phyloP scores from a whole-genome alignment of 768 basidiomycete species.

The Pleurotus giganteus region DNA sequence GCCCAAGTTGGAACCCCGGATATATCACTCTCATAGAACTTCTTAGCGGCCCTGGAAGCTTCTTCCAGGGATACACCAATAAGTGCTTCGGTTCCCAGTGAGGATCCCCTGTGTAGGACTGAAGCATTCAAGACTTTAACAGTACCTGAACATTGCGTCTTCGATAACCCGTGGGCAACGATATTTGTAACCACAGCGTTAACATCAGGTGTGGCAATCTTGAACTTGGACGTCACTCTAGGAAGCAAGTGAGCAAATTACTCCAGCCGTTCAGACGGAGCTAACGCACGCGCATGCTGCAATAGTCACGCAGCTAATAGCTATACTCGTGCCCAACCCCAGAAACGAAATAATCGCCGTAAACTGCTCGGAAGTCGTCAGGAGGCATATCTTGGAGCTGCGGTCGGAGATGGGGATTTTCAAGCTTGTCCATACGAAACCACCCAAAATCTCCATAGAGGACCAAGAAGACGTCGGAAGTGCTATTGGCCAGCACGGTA shows the following conservation, averaged over 20 bases:
- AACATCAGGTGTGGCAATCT: background rate
- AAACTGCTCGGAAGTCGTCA: too few species aligned
- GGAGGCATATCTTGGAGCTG: too few species aligned
- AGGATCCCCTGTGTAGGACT: background rate
- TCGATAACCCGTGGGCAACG: background rate
- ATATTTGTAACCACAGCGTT: background rate
- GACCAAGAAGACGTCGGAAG: too few species aligned
- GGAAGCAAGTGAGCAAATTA: background rate
- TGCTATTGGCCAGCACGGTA: too few species aligned
- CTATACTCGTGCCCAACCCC: too few species aligned
- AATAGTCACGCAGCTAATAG: too few species aligned
- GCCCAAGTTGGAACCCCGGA: background rate
- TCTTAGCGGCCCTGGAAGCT: background rate
- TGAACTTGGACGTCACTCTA: background rate
- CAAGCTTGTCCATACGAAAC: too few species aligned
- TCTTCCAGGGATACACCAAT: background rate
- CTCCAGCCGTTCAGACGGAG: background rate
- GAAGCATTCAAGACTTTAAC: background rate
- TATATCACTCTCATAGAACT: background rate
- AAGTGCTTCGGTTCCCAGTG: background rate
- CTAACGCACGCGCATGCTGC: background rate
- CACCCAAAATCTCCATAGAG: too few species aligned
- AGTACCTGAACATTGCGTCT: background rate
- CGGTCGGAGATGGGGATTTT: too few species aligned
- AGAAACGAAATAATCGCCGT: too few species aligned